phyloP scores from a whole-genome alignment of 1,284 basidiomycete species.

The Trichosporon asahii region DNA sequence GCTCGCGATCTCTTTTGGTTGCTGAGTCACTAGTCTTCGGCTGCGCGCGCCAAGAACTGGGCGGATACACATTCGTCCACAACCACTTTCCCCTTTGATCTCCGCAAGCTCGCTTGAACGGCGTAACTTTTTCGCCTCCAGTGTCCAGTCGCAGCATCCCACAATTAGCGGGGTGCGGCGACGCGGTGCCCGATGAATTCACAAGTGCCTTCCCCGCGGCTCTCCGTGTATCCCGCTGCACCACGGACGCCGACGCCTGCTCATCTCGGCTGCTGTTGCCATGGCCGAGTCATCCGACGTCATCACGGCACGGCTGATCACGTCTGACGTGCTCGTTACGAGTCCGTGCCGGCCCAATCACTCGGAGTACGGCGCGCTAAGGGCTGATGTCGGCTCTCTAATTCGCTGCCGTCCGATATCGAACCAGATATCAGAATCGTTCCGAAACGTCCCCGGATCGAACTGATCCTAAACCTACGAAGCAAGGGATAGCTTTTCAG shows the following conservation, averaged over 20 bases:
- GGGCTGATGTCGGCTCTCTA: not conserved
- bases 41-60: not conserved
- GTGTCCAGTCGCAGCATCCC: not conserved
- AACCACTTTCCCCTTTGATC: too few relatives aligned
- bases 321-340: not conserved
- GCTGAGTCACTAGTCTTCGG: not conserved
- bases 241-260: too few relatives aligned
- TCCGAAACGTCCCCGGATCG: not conserved
- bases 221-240: not conserved
- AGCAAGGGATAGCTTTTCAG: not conserved
- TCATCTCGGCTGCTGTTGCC: not conserved
- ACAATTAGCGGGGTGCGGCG: not conserved
- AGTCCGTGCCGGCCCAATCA: not conserved
- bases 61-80: not conserved
- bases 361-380: not conserved
- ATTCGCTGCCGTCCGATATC: not conserved
- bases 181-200: not conserved
- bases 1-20: not conserved
- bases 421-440: not conserved
- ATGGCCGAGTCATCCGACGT: not conserved
- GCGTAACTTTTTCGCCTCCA: not conserved
- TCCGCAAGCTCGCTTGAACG: not conserved
- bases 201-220: not conserved
- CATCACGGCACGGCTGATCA: not conserved
- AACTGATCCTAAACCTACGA: not conserved